Base-by-base conservation (phyloP, 306 rosid genomes). In the Glycyrrhiza uralensis region DNA sequence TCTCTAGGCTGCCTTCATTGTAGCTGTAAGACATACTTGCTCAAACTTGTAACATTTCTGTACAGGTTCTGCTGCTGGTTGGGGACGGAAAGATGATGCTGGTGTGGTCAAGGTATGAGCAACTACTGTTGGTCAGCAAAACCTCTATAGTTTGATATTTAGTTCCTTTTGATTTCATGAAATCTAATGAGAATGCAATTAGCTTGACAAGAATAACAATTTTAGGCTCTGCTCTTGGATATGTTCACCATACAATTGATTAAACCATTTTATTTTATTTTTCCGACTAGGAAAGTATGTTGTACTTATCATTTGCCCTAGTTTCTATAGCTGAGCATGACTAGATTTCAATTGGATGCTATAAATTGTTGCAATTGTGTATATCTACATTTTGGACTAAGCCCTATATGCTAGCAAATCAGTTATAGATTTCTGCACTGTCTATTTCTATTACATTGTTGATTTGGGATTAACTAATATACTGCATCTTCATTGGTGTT, bases 21-120 rank as follows among this genome's bases (percentile, higher is more conserved):
- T n/a, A n/a, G n/a, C n/a, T 30, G 22, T 49, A 46, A 22, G 30
- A 71, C 41, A 15, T 70, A 66, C 69, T 65, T 72, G 57, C 69
- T 57, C 78, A 58, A 52, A 52, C 55, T 44, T 59, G 35, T 30
- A 47, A 61, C 50, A 47, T 50, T 65, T 52, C 69, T 68, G 79
- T 28, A 56, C 89, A 93, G 97, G 97, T 79, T 93, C 98, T 80
- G 97, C 97, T 66, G 94, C 91, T 18, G 98, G 98, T 4, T 93
- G 97, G 97, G 98, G 97, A 19, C 85, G 92, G 55, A 95, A 68
- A 86, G 98, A 93, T 86, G 98, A 93, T 83, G 92, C 97, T 73
- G 89, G 94, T 80, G 94, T 91, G 2, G 98, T 93, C 69, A 93
- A 91, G 98, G 98, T 91, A 88, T 28, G 85, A 36, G 23, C 47